Evolutionary conservation across 108 stramenopile genomes (phyloP).

Genomic region (Hondaea fermentalgiana): DNA sequence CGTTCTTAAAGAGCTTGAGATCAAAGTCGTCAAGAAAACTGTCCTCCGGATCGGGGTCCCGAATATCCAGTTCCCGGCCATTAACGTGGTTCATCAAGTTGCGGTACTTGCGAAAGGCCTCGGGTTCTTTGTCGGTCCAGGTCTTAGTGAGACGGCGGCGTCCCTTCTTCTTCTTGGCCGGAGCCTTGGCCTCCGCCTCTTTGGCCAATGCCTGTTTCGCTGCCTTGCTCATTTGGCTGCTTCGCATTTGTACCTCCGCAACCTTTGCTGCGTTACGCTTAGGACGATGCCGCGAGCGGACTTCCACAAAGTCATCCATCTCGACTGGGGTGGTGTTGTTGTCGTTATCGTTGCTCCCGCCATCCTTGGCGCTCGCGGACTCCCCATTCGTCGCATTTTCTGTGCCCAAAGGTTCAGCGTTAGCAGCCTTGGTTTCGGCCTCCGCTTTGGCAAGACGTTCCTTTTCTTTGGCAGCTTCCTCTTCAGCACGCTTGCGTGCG

Average conservation of each 20-base stretch:
- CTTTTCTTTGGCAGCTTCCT: background rate
- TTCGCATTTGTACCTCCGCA: background rate
- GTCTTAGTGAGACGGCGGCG: background rate
- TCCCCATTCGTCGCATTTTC: background rate
- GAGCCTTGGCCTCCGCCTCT: background rate
- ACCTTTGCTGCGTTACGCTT: background rate
- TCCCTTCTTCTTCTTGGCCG: background rate
- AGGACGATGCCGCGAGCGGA: background rate
- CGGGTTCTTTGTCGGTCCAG: background rate
- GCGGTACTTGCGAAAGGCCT: background rate
- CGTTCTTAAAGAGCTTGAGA: conserved; percentile 1
- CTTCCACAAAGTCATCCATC: no score
- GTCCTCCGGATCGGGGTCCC: background rate
- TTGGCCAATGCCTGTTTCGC: background rate
- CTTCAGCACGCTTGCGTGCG: background rate
- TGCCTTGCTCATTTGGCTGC: background rate
- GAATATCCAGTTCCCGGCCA: background rate
- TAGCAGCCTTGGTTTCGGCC: no score
- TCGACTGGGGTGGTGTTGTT: background rate
- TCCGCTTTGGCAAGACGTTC: no score
- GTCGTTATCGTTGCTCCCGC: background rate
- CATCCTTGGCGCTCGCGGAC: background rate
- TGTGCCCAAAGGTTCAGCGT: no score
- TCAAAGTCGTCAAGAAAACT: background rate
- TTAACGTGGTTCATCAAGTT: background rate